phyloP scores from a whole-genome alignment of 768 basidiomycete species.

The Paxillus involutus region DNA sequence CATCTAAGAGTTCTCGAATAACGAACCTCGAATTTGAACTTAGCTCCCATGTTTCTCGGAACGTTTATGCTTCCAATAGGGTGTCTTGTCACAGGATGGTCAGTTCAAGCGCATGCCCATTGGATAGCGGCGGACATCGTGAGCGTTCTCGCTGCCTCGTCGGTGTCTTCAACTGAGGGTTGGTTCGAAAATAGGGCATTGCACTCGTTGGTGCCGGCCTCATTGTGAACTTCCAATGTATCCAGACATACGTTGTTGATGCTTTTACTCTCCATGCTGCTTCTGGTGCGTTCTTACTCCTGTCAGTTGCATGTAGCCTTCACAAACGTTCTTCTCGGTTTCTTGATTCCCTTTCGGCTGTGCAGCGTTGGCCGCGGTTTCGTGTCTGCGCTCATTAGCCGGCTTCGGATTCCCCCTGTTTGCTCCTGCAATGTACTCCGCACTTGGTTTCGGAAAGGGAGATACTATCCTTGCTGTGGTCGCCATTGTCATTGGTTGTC shows the following conservation, averaged over 20 bases:
- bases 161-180: not conserved
- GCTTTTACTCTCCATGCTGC: conserved; percentile 66
- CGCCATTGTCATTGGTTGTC: conserved; percentile 61
- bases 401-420: conserved; percentile 83
- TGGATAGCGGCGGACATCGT: conserved; percentile 78
- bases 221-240: conserved; percentile 59
- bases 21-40: conserved; percentile 4
- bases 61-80: conserved; percentile 64
- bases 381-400: conserved; percentile 60
- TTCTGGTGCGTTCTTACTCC: conserved; percentile 44
- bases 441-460: conserved; percentile 70
- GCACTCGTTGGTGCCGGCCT: conserved; percentile 54
- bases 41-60: conserved; percentile 61
- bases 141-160: conserved; percentile 17
- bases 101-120: conserved; percentile 51
- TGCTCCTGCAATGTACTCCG: conserved; percentile 63
- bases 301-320: not conserved
- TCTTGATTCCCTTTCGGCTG: not conserved
- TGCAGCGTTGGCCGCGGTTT: conserved; percentile 62
- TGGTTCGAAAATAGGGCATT: conserved; percentile 45
- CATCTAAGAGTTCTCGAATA: not conserved
- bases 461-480: conserved; percentile 61
- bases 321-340: not conserved
- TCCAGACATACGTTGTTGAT: conserved; percentile 70
- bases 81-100: conserved; percentile 71